Base-by-base conservation (phyloP, 768 basidiomycete species). In the Mycena indigotica region DNA sequence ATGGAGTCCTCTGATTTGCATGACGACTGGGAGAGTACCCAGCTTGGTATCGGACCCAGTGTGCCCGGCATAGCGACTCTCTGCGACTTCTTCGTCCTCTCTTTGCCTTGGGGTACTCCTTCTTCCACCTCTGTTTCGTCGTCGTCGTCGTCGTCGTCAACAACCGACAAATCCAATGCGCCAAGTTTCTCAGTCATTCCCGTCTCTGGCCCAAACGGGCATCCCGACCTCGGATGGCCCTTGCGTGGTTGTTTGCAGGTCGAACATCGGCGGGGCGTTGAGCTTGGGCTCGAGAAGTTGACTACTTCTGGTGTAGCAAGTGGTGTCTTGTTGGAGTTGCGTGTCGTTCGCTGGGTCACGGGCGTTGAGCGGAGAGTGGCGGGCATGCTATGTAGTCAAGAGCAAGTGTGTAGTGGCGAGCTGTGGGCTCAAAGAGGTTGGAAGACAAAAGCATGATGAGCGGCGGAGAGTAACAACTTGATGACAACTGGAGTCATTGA, bases 31-130 rank as follows among this genome's bases (percentile, higher is more conserved):
- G 65, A 57, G 29, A 58, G 71, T 46, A 66, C 61, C 54, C 71
- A 73, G 44, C 74, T 77, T 56, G 78, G 71, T 23, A 82, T 77
- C 17, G 84, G 83, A 0, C 67, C 65, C 13, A 86, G 72, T 2
- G 85, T 80, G 45, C 85, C 79, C 2, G 85, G 85, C 85, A 87
- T 87, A 40, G 48, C 50, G 25, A 26, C 44, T 0, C n/a, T 23
- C 40, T 4, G 26, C 17, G 3, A 29, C n/a, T 4, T 19, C 40
- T 41, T 21, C 15, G 12, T 30, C 41, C 26, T 45, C 21, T n/a
- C 13, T 25, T 48, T 5, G 5, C 5, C 30, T 19, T 38, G 19
- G 23, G 23, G 25, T 10, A 21, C 38, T 24, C 28, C 56, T 4
- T 53, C 30, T 19, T 53, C 57, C 12, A 4, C 28, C 15, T 29